A percentile compares a stretch with the other conserved stretches of the same genome.
Conservation (phyloP, 2,329 filamentous ascomycete genomes). For the Beauveria varroae region DNA sequence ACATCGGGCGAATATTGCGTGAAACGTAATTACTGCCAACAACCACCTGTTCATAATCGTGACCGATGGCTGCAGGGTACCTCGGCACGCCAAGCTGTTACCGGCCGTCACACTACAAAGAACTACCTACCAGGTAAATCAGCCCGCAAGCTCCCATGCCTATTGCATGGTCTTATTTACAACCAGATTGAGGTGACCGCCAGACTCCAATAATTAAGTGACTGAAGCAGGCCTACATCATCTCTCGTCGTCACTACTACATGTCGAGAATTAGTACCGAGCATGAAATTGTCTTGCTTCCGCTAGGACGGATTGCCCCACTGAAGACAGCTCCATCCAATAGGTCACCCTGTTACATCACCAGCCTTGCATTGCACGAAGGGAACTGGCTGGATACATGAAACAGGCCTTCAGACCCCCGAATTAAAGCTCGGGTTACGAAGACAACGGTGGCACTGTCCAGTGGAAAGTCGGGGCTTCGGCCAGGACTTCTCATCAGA, state of each 20-base stretch:
- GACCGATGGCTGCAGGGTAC: too few species aligned
- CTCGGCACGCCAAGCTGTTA: not conserved
- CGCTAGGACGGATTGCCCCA: not conserved
- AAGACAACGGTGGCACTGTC: not conserved
- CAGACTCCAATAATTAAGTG: not conserved
- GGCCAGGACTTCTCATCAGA: constrained; percentile 1
- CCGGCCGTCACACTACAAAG: not conserved
- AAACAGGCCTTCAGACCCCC: not conserved
- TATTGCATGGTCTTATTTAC: too few species aligned
- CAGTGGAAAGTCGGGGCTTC: constrained; percentile 3
- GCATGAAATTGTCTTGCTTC: not conserved
- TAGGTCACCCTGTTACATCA: not conserved
- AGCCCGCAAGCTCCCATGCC: not conserved
- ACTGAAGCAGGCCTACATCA: too few species aligned
- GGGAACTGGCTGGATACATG: not conserved
- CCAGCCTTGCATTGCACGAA: not conserved
- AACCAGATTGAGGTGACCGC: too few species aligned
- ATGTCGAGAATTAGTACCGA: not conserved
- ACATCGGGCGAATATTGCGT: too few species aligned
- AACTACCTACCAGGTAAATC: not conserved
- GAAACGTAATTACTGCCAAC: too few species aligned
- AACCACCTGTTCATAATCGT: too few species aligned
- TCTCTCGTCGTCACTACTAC: not conserved
- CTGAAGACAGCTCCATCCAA: not conserved
- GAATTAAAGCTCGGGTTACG: not conserved